Base-by-base conservation (phyloP, 2,329 filamentous ascomycete species). In the Phialocephala subalpina region DNA sequence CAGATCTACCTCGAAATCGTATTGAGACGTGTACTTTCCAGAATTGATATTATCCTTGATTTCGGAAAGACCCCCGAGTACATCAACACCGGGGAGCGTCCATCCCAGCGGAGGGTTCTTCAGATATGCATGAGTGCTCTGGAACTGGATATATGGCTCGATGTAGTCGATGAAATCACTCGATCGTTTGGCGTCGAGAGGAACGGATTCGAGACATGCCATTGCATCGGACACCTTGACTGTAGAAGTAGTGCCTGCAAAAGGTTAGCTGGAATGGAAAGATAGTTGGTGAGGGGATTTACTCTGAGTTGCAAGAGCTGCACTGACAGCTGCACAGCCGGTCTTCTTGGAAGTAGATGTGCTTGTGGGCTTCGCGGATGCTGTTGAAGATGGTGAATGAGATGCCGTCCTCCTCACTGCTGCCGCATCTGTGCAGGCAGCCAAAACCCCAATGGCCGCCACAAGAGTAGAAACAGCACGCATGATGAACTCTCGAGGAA, bases 51-150 rank as follows among this genome's bases (percentile, higher is more conserved):
- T 67, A 5, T 56, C 60, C 14, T 60, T 62, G 14, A 72, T 65
- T 18, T 67, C 42, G 1, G 59, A 63, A 18, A 72, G 36, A 12
- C 66, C 63, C 14, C 63, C 70, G 14, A 69, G 40, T 22, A 72
- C 58, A 38, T 72, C 70, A 35, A 66, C 64, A 20, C 62, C 63
- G 1, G 64, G 58, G 3, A 67, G 52, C 4, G 62, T 59, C 38
- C 67, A 71, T 4, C 49, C 60, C 56, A 35, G 12, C 7, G 69
- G 69, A 6, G 66, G 69, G 49, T 82, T 74, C 36, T 62, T 56
- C 22, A 62, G 38, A 18, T 49, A 62, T 40, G 69, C 64, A 5
- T 68, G 58, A 33, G 67, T 71, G 58, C 62, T 67, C 40, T 61
- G 58, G 29, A 66, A 66, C 35, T 66, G 60, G 8, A 62, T 33